Percentiles rank a stretch among this genome's conserved stretches.
Evolutionary conservation across 2,329 filamentous ascomycete genomes (phyloP).

Genomic region (Colletotrichum echinochloae): DNA sequence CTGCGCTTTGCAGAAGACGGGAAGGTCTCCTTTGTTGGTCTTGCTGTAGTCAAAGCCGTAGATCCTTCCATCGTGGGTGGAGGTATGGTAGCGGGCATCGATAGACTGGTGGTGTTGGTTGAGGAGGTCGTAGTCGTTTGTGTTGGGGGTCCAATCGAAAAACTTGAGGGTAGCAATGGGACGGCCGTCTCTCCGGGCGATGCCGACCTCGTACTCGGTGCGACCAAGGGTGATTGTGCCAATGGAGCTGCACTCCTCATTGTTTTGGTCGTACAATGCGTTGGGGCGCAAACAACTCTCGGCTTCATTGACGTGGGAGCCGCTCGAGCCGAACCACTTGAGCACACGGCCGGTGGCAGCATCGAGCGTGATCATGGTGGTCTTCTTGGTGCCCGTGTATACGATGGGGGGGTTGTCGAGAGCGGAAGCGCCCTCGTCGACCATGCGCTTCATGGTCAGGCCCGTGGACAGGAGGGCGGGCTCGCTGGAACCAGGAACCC

Average conservation of each 20-base stretch:
- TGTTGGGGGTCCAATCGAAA: conserved; percentile 95
- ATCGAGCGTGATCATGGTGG: conserved; percentile 88
- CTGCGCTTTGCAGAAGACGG: conserved; percentile 72
- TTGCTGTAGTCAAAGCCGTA: conserved; percentile 78
- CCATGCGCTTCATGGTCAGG: conserved; percentile 85
- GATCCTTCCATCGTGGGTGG: conserved; percentile 84
- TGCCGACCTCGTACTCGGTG: conserved; percentile 89
- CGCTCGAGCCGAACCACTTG: conserved; percentile 84
- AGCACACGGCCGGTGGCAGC: conserved; percentile 85
- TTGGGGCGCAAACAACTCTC: conserved; percentile 81
- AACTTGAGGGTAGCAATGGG: conserved; percentile 91
- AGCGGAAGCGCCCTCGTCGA: conserved; percentile 83
- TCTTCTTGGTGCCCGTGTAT: conserved; percentile 93
- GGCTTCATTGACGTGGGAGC: conserved; percentile 74
- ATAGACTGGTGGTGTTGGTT: conserved; percentile 83
- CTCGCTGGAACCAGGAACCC: conserved; percentile 74
- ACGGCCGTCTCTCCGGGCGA: conserved; percentile 80
- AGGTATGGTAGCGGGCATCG: conserved; percentile 91
- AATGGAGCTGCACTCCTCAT: conserved; percentile 81
- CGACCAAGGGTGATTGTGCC: conserved; percentile 86
- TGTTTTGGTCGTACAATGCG: conserved; percentile 73
- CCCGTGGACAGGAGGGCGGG: conserved; percentile 73
- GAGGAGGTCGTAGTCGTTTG: conserved; percentile 87
- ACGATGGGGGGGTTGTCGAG: conserved; percentile 82
- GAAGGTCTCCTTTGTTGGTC: conserved; percentile 52